Conservation (phyloP, 768 basidiomycete species). For the Xerocomus potaroensis region DNA sequence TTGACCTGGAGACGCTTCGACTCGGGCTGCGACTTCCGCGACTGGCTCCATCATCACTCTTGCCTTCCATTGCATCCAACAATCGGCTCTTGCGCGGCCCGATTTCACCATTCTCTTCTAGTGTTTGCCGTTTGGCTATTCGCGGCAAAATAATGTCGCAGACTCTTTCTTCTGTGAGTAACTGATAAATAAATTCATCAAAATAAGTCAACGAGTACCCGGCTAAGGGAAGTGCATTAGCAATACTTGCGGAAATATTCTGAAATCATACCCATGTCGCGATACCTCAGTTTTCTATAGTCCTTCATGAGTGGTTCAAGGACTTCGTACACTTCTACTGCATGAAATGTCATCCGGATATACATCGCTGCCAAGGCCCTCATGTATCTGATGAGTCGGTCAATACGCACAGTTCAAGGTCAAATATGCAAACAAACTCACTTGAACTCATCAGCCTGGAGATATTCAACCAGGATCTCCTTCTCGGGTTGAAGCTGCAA, state of each 20-base stretch:
- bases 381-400: constrained; percentile 62
- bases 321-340: constrained; percentile 87
- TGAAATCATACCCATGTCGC: constrained; percentile 66
- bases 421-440: constrained; percentile 36
- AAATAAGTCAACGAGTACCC: constrained; percentile 85
- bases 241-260: background rate
- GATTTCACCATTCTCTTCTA: constrained; percentile 92
- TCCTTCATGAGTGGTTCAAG: constrained; percentile 95
- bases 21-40: constrained; percentile 37
- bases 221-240: constrained; percentile 43
- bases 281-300: constrained; percentile 80
- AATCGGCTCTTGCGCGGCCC: constrained; percentile 81
- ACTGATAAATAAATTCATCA: constrained; percentile 85
- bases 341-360: constrained; percentile 88
- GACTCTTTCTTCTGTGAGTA: constrained; percentile 85
- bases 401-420: background rate
- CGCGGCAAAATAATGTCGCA: constrained; percentile 97
- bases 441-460: constrained; percentile 98
- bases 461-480: constrained; percentile 93
- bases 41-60: constrained; percentile 47
- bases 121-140: constrained; percentile 72
- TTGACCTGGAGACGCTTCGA: constrained; percentile 21
- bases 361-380: constrained; percentile 92
- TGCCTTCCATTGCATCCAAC: constrained; percentile 83
- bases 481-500: constrained; percentile 97